A percentile compares a stretch with the other conserved stretches of the same genome.
These are phyloP conservation scores for Eragrostis tef DNA, from an alignment of 202 grass and related monocot genomes.

Conservation along the genomic window DNA sequence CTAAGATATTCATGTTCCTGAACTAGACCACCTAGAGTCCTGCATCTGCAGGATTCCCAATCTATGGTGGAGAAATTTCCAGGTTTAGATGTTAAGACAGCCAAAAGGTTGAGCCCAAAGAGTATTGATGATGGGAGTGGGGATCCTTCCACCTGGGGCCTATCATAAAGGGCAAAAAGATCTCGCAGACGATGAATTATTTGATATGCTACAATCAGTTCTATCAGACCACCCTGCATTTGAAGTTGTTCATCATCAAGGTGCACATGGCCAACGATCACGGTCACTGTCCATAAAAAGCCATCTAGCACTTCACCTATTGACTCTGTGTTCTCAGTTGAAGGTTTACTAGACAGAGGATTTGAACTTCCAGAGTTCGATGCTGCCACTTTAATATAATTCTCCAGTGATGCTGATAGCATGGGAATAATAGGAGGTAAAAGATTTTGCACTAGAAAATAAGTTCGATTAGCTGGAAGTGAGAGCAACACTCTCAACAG, in stretches of 20 bases:
- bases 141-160: slow-evolving; percentile 97
- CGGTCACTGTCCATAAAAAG: slow-evolving; percentile 86
- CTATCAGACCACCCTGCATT: slow-evolving; percentile 91
- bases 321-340: slow-evolving; percentile 76
- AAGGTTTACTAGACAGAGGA: slow-evolving; percentile 62
- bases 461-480: slow-evolving; percentile 84
- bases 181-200: slow-evolving; percentile 93
- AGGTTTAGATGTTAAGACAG: slow-evolving; percentile 84
- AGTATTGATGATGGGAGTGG: slow-evolving; percentile 95
- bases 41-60: slow-evolving; percentile 88
- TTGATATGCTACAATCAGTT: slow-evolving; percentile 96
- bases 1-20: slow-evolving; percentile 70
- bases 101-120: slow-evolving; percentile 84
- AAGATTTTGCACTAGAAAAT: slow-evolving; percentile 98
- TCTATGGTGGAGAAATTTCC: slow-evolving; percentile 80
- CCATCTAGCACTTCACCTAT: slow-evolving; percentile 90
- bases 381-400: slow-evolving; percentile 98
- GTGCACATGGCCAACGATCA: slow-evolving; percentile 82
- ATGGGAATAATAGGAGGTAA: slow-evolving; percentile 96
- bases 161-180: slow-evolving; percentile 95
- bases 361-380: slow-evolving; percentile 70
- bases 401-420: slow-evolving; percentile 92
- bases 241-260: slow-evolving; percentile 73
- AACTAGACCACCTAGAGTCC: slow-evolving; percentile 51
- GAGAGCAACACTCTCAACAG: slow-evolving; percentile 79